Conservation (phyloP, 2,329 filamentous ascomycete genomes). For the Hypoxylon sp. region DNA sequence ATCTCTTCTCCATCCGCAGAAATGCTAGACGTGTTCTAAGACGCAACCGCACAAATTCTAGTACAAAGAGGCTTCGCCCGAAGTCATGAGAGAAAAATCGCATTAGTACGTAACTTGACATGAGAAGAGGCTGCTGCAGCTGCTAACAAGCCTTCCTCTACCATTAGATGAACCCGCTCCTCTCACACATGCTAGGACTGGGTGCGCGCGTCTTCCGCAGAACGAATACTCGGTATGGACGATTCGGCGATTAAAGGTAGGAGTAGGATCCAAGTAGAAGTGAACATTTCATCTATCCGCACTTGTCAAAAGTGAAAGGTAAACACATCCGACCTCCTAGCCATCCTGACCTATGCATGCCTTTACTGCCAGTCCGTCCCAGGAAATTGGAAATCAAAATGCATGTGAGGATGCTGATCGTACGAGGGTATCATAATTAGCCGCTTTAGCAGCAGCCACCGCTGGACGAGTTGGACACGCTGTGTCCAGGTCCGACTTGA, state of each 20-base stretch:
- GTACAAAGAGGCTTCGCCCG: conserved; percentile 51
- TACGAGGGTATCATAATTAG: conserved; percentile 53
- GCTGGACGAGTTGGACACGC: conserved; percentile 88
- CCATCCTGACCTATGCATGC: conserved; percentile 50
- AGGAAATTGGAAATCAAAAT: conserved; percentile 51
- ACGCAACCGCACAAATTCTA: conserved; percentile 49
- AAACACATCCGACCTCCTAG: conserved; percentile 48
- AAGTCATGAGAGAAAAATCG: conserved; percentile 45
- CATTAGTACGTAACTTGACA: conserved; percentile 47
- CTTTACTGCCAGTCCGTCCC: conserved; percentile 49
- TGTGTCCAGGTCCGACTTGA: conserved; percentile 94
- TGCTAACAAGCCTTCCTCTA: conserved; percentile 20
- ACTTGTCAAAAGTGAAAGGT: conserved; percentile 46
- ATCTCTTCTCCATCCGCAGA: conserved; percentile 42
- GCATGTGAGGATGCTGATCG: conserved; percentile 45
- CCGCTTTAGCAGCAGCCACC: conserved; percentile 88
- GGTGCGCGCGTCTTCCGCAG: conserved; percentile 35
- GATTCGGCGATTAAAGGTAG: conserved; percentile 34
- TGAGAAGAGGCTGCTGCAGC: conserved; percentile 18
- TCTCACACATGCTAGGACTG: conserved; percentile 42
- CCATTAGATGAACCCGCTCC: conserved; percentile 41
- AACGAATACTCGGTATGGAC: conserved; percentile 40
- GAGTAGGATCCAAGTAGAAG: conserved; percentile 49
- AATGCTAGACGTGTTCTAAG: conserved; percentile 45
- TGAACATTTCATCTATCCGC: conserved; percentile 53